Evolutionary conservation across 345 rosid species (phyloP).

Genomic region (Raphanus sativus): DNA sequence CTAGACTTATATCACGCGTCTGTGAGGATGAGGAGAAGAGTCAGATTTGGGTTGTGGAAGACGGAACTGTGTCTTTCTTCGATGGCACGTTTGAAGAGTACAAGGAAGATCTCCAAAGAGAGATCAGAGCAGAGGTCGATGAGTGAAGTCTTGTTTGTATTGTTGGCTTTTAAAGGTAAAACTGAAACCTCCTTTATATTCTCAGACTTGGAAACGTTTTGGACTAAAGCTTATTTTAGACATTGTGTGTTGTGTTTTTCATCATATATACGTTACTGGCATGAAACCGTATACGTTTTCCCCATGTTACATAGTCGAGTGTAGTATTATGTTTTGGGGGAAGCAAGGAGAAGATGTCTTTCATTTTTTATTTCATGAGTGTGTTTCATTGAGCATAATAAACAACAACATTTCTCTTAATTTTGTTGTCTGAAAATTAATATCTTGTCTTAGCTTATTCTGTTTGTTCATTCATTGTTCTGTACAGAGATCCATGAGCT

Average conservation of each 20-base stretch:
- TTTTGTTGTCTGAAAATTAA: background rate
- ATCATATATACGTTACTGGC: conserved; percentile 15
- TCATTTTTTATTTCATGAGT: background rate
- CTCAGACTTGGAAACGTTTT: conserved; percentile 20
- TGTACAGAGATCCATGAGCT: background rate
- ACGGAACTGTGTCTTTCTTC: conserved; percentile 65
- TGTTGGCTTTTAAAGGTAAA: conserved; percentile 28
- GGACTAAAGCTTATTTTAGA: conserved; percentile 5
- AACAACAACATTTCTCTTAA: background rate
- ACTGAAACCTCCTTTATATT: conserved; percentile 18
- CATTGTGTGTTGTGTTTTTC: conserved; percentile 11
- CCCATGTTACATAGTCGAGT: conserved; percentile 20
- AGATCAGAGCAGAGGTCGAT: conserved; percentile 77
- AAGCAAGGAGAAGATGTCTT: conserved; percentile 6
- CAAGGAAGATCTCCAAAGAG: conserved; percentile 78
- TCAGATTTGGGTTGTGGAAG: conserved; percentile 86
- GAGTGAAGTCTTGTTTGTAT: conserved; percentile 43
- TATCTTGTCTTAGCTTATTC: background rate
- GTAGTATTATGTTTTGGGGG: conserved; percentile 22
- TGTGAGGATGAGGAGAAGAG: conserved; percentile 89
- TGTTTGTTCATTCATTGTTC: background rate
- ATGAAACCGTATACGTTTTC: conserved; percentile 8
- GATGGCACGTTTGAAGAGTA: conserved; percentile 77
- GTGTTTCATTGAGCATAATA: conserved; percentile 19
- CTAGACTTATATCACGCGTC: conserved; percentile 82